Percentiles rank a stretch among this genome's conserved stretches.
Conservation (phyloP, 1,284 basidiomycete genomes). For the Prillingera fragicola region DNA sequence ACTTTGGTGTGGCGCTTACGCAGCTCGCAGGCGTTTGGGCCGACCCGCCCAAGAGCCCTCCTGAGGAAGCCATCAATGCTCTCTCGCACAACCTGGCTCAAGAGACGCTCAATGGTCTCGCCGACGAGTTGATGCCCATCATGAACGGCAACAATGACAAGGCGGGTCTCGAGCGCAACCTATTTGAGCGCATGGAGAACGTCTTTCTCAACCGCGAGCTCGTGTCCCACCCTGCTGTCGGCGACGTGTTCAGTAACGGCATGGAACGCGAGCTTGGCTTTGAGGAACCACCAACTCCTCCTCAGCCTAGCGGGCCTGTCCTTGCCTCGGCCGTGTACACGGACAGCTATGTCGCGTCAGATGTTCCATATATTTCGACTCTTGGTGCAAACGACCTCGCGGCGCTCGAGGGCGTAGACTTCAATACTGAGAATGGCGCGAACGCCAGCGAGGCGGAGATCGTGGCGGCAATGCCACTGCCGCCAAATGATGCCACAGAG, state of each 20-base stretch:
- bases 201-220: neutral
- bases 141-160: slow-evolving; percentile 2
- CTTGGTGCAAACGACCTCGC: too few relatives aligned
- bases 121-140: slow-evolving; percentile 2
- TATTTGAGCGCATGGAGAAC: slow-evolving; percentile 12
- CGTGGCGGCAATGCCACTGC: slow-evolving; percentile 6
- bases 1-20: slow-evolving; percentile 28
- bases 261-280: neutral
- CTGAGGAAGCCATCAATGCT: neutral
- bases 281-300: too few relatives aligned
- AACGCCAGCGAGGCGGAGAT: neutral
- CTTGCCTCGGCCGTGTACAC: too few relatives aligned
- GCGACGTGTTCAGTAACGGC: neutral
- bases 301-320: too few relatives aligned
- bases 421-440: too few relatives aligned
- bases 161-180: slow-evolving; percentile 4
- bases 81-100: slow-evolving; percentile 1
- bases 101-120: neutral
- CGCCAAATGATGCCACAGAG: too few relatives aligned
- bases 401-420: too few relatives aligned
- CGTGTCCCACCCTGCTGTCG: neutral
- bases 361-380: too few relatives aligned
- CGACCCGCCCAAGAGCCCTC: neutral
- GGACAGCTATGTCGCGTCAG: too few relatives aligned
- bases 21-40: slow-evolving; percentile 38